Conservation (phyloP, 2,329 filamentous ascomycete genomes). For the Leptographium wingfieldii region DNA sequence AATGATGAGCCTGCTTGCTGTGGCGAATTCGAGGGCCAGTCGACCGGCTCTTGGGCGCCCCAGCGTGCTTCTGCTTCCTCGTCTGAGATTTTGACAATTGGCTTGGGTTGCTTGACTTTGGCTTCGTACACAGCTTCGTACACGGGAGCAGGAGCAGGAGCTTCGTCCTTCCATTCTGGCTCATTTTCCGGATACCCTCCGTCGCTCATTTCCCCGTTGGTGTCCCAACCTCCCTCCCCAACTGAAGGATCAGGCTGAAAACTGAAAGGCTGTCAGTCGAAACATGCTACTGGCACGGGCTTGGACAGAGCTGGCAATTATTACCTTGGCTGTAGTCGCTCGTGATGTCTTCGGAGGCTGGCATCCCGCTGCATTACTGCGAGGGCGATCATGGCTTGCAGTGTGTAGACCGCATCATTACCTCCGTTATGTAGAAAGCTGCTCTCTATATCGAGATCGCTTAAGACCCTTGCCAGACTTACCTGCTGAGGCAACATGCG, state of each 20-base stretch:
- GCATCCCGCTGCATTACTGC: slow-evolving; percentile 24
- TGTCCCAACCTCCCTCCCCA: slow-evolving; percentile 18
- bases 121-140: neutral
- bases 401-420: slow-evolving; percentile 72
- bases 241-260: neutral
- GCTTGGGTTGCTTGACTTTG: neutral
- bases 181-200: slow-evolving; percentile 12
- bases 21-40: neutral
- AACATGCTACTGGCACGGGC: too few relatives aligned
- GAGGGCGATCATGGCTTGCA: slow-evolving; percentile 59
- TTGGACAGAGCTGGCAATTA: neutral
- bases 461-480: slow-evolving; percentile 48
- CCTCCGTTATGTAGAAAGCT: slow-evolving; percentile 73
- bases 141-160: neutral
- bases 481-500: slow-evolving; percentile 37
- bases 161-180: neutral
- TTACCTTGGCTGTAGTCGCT: neutral
- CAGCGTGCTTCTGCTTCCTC: neutral
- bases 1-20: neutral
- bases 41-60: neutral
- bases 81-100: neutral
- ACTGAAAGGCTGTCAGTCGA: neutral
- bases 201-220: slow-evolving; percentile 20
- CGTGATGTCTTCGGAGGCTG: slow-evolving; percentile 12
- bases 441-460: slow-evolving; percentile 47